phyloP scores from a whole-genome alignment of 2,329 filamentous ascomycete species.

The Pyrenophora seminiperda region DNA sequence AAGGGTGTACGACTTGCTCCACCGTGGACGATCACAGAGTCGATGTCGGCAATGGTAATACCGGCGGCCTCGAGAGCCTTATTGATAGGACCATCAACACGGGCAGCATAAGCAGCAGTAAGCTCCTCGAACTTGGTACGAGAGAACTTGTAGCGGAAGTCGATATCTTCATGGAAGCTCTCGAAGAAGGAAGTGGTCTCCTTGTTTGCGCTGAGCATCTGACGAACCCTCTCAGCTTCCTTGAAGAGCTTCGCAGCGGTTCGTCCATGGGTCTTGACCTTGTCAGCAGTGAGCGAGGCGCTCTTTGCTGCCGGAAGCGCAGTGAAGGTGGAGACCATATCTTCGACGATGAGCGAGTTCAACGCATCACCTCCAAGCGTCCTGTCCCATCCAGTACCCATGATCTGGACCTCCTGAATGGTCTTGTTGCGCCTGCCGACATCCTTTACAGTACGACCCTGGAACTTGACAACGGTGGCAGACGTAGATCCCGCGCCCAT shows the following conservation, averaged over 20 bases:
- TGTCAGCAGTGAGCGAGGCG: constrained; percentile 64
- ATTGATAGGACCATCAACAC: constrained; percentile 72
- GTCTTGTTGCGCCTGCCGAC: constrained; percentile 95
- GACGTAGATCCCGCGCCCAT: constrained; percentile 97
- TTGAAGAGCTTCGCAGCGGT: constrained; percentile 90
- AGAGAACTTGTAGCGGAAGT: constrained; percentile 88
- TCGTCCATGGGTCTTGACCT: constrained; percentile 76
- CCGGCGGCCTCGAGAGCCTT: constrained; percentile 75
- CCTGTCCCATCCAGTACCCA: constrained; percentile 87
- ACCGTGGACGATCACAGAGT: constrained; percentile 91
- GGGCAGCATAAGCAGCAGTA: constrained; percentile 68
- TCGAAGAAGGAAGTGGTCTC: constrained; percentile 83
- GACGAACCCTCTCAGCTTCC: constrained; percentile 83
- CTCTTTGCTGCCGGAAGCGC: constrained; percentile 68
- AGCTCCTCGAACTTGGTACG: constrained; percentile 82
- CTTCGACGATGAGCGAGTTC: constrained; percentile 84
- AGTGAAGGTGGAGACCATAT: constrained; percentile 83
- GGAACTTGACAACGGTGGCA: constrained; percentile 87
- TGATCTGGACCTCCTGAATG: constrained; percentile 87
- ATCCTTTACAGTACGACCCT: constrained; percentile 87
- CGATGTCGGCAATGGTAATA: constrained; percentile 74
- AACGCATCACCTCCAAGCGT: constrained; percentile 88
- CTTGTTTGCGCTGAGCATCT: constrained; percentile 90
- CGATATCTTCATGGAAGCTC: constrained; percentile 85
- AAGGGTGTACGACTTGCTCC: constrained; percentile 91